These are phyloP conservation scores for Zymoseptoria pseudotritici DNA, from an alignment of 2,329 filamentous ascomycete genomes.

Conservation along the genomic window DNA sequence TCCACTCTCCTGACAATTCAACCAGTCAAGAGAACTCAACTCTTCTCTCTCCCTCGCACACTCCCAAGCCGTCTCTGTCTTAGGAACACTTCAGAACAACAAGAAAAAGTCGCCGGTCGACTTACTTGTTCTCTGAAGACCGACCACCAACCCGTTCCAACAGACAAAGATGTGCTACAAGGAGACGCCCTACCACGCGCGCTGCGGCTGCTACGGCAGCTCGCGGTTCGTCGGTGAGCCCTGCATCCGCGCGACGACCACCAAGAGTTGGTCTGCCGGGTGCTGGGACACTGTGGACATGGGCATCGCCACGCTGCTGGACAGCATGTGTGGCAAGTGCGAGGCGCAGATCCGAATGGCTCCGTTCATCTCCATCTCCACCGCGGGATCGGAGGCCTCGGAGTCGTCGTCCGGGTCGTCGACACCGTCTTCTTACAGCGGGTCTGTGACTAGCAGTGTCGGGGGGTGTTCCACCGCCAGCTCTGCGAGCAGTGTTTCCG, in stretches of 20 bases:
- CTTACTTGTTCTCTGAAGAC: neutral
- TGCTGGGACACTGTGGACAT: neutral
- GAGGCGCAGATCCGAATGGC: neutral
- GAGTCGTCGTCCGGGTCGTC: neutral
- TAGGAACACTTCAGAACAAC: neutral
- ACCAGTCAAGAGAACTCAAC: neutral
- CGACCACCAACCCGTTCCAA: neutral
- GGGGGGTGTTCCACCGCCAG: neutral
- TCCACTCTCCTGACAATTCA: neutral
- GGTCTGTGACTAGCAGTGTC: neutral
- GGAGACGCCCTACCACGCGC: neutral
- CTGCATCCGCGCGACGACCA: neutral
- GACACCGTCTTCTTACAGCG: neutral
- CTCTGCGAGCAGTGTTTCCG: neutral
- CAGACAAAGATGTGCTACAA: neutral
- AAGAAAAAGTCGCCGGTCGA: neutral
- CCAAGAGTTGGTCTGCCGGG: neutral
- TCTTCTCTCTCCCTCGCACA: neutral
- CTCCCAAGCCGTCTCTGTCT: neutral
- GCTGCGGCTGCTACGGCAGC: constrained; percentile 1
- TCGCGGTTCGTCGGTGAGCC: constrained; percentile 1
- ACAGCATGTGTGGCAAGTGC: neutral
- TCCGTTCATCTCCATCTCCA: neutral
- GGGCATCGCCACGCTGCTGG: neutral
- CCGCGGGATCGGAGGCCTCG: neutral